Base-by-base conservation (phyloP, 1,284 basidiomycete species). In the Cryptococcus depauperatus region DNA sequence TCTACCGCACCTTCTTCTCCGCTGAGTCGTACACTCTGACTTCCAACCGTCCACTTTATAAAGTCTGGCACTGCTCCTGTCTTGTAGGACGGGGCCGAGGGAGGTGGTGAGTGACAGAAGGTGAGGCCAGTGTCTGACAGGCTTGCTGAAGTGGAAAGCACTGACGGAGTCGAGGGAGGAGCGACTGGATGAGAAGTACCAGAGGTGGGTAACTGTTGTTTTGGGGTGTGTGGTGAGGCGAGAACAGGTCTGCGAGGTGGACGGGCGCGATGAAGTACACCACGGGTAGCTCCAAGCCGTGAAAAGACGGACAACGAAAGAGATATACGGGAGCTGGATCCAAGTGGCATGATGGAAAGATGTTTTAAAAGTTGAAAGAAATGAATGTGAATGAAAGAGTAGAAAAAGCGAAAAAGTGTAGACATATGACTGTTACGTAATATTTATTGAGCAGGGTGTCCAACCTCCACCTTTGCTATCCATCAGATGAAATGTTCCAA, bases 81-180 rank as follows among this genome's bases (percentile, higher is more conserved):
- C 7, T 60, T 64, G 46, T 68, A 70, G n/a, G 39, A 52, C 18
- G 65, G 65, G 16, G 61, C 57, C 5, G 64, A 56, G 7, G 68
- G 59, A 2, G 68, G 64, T 3, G 68, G 68, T 2, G 62, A 54
- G 50, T 70, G 57, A 46, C 66, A 63, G 41, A 69, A 57, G 25
- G 59, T 57, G 13, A 66, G 41, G 2, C 52, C 48, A 5, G 50
- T 44, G 34, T 55, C 61, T 14, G 47, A 45, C 26, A 62, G 51
- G 9, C 26, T 5, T 19, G 48, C 35, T 9, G 52, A 32, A 10
- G 54, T 46, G 4, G 43, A 28, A 1, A 53, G 37, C 13, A 51
- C 27, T 5, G 55, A 43, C 8, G 51, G 45, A 13, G 44, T 43
- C 14, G 44, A 33, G 28, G 45, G 43, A 3, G 46, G 37, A 9